Conservation (phyloP, 345 rosid species). For the Eucalyptus tenuipes region DNA sequence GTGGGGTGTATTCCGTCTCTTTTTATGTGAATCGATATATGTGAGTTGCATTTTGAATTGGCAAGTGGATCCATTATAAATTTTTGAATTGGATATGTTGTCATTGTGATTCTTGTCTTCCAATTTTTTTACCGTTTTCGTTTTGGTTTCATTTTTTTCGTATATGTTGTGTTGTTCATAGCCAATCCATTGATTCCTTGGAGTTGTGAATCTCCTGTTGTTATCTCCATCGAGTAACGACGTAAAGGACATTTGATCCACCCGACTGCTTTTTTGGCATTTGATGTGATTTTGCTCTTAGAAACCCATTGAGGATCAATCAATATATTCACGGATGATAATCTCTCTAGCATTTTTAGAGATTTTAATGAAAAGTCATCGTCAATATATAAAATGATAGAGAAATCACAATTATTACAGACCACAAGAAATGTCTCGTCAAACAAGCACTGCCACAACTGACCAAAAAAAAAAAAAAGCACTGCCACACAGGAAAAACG, state of each 20-base stretch:
- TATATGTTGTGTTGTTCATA: not conserved
- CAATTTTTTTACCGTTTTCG: not conserved
- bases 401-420: not conserved
- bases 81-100: not conserved
- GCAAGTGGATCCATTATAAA: not conserved
- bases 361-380: not conserved
- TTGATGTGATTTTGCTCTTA: not conserved
- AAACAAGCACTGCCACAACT: no score
- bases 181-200: not conserved
- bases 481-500: not conserved
- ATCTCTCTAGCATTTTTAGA: not conserved
- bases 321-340: accelerated
- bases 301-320: not conserved
- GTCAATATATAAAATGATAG: not conserved
- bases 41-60: not conserved
- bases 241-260: not conserved
- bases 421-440: not conserved
- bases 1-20: no score
- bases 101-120: accelerated
- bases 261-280: not conserved
- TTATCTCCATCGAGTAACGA: not conserved
- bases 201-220: not conserved
- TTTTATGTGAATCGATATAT: no score
- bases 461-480: no score
- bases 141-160: not conserved